Evolutionary conservation across 2,329 filamentous ascomycete species (phyloP).

Genomic region (Aspergillus pseudotamarii): DNA sequence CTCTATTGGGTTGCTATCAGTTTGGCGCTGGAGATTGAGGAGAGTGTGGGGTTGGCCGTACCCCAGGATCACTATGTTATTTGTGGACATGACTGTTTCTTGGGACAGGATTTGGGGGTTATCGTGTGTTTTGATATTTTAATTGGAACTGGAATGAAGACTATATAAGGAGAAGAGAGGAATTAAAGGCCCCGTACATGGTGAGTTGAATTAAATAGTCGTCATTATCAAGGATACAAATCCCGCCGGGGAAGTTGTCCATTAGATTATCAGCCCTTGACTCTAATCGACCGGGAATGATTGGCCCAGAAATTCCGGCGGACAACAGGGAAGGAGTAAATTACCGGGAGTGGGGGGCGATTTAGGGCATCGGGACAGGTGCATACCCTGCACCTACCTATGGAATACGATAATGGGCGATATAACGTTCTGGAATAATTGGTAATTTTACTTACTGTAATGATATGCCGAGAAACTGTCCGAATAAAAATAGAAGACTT

Average conservation of each 20-base stretch:
- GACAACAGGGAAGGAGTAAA: background rate
- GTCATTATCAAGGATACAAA: background rate
- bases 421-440: background rate
- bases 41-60: constrained; percentile 21
- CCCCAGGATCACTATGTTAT: constrained; percentile 46
- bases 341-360: background rate
- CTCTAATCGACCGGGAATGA: background rate
- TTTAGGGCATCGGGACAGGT: background rate
- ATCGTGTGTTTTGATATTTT: background rate
- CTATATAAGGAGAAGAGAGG: background rate
- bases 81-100: constrained; percentile 30
- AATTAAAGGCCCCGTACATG: background rate
- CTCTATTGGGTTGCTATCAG: constrained; percentile 45
- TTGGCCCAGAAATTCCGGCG: background rate
- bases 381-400: no score
- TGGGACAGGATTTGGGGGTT: background rate
- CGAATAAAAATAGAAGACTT: no score
- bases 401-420: background rate
- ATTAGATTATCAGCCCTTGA: background rate
- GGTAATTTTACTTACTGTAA: background rate
- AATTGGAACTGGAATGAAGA: background rate
- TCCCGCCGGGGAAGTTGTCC: background rate
- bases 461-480: background rate
- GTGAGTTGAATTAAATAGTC: background rate
- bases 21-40: background rate